Evolutionary conservation across 2,329 filamentous ascomycete species (phyloP), one percentile per base, ranked within the genome.

Genomic region (Penicillium sp.): DNA sequence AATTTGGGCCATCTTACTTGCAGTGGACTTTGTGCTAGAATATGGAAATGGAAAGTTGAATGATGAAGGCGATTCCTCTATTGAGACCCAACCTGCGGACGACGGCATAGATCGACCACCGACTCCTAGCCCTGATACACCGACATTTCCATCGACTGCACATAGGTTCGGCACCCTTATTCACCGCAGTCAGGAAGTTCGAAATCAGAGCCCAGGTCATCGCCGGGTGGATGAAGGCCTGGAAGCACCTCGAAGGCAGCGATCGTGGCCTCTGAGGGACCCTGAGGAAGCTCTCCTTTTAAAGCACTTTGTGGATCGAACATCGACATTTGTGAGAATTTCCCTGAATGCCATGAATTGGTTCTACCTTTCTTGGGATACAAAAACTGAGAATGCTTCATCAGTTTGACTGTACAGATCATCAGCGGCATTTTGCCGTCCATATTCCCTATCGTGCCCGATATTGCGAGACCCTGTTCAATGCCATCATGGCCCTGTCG

Each of bases 401-500:
- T 6, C 54, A 71, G 69, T 66, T 71, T n/a, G 69, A 71, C 57
- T 68, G 67, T 45, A 69, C 67, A 16, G 69, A 71, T 59, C 56
- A 60, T 16, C 65, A 68, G 28, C 67, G 64, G n/a, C 67, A 70
- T 57, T 71, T 71, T 57, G 69, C 69, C 0, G 63, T 71, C 11
- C 64, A 70, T 35, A 70, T 71, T 13, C 68, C 68, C 6, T 57
- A 69, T 48, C 58, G 65, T 7, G 68, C 68, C 16, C 58, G 67
- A 6, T 64, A 59, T 42, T 71, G 67, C 42, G 61, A 69, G 11
- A 67, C 76, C 5, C 54, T 80, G 16, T 77, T 79, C 70, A 78
- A 80, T 46, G 78, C 78, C 26, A 75, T 80, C 28, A 66, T 80
- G 53, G 78, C 78, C 22, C 62, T 80, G 33, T 79, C 78, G 25